These are phyloP conservation scores for Scytalidium lignicola DNA, from an alignment of 2,329 filamentous ascomycete genomes.

Conservation along the genomic window DNA sequence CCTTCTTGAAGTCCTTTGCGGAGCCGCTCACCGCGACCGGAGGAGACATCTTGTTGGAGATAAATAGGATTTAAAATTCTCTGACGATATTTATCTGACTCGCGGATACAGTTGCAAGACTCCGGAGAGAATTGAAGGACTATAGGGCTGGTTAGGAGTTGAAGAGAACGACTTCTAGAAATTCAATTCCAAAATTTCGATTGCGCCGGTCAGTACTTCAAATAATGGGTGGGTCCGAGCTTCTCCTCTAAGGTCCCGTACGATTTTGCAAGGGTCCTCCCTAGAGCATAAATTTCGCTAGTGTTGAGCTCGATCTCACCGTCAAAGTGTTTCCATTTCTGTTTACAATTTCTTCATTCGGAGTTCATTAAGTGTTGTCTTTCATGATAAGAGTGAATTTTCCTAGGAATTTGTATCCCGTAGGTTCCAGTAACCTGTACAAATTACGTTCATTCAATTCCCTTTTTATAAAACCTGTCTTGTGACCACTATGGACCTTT, in stretches of 20 bases:
- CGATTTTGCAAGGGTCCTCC: neutral
- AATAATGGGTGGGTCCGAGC: neutral
- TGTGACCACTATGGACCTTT: neutral
- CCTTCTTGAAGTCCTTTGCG: conserved; percentile 64
- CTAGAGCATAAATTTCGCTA: too few relatives aligned
- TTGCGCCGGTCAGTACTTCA: neutral
- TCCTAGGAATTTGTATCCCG: too few relatives aligned
- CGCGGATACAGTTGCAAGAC: neutral
- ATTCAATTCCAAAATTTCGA: neutral
- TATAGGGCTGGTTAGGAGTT: neutral
- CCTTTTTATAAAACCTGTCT: too few relatives aligned
- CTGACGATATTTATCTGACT: neutral
- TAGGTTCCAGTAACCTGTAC: too few relatives aligned
- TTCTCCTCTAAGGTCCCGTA: neutral
- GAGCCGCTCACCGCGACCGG: neutral
- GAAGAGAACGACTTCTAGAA: neutral
- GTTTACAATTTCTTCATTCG: too few relatives aligned
- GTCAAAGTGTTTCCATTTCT: too few relatives aligned
- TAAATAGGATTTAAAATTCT: neutral
- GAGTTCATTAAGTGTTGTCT: too few relatives aligned
- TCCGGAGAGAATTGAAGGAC: neutral
- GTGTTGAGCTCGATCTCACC: too few relatives aligned
- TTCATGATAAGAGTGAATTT: too few relatives aligned
- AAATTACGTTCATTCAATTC: too few relatives aligned
- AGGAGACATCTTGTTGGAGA: neutral